phyloP scores from a whole-genome alignment of 2,329 filamentous ascomycete species.

The Beauveria sp. region DNA sequence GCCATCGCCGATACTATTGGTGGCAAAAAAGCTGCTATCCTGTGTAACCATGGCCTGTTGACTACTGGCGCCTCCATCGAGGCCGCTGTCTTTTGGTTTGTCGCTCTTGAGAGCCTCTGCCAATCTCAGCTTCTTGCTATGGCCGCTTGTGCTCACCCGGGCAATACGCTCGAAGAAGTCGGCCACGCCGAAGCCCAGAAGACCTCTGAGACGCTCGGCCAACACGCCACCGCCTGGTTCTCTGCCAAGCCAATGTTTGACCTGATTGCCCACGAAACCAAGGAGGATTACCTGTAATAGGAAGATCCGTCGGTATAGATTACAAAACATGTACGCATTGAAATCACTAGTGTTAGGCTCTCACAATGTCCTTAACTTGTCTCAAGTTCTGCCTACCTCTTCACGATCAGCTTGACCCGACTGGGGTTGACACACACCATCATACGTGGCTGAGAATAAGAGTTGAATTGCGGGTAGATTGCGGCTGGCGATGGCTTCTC shows the following conservation, averaged over 20 bases:
- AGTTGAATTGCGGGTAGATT: no score
- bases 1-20: slow-evolving; percentile 41
- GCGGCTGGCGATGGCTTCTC: no score
- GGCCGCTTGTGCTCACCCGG: slow-evolving; percentile 53
- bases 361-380: no score
- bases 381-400: no score
- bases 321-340: no score
- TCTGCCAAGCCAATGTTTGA: slow-evolving; percentile 31
- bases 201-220: slow-evolving; percentile 60
- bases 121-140: slow-evolving; percentile 45
- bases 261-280: slow-evolving; percentile 2
- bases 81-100: slow-evolving; percentile 46
- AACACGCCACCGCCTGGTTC: slow-evolving; percentile 57
- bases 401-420: no score
- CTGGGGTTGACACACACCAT: no score
- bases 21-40: slow-evolving; percentile 40
- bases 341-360: no score
- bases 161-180: slow-evolving; percentile 58
- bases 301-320: neutral
- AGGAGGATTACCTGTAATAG: slow-evolving; percentile 7
- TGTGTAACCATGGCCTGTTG: slow-evolving; percentile 49
- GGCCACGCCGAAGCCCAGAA: slow-evolving; percentile 58
- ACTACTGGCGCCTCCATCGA: slow-evolving; percentile 44
- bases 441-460: no score
- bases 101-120: slow-evolving; percentile 41